Evolutionary conservation across 805 yeast species (phyloP).

Genomic region (Sungouiella thailandica): DNA sequence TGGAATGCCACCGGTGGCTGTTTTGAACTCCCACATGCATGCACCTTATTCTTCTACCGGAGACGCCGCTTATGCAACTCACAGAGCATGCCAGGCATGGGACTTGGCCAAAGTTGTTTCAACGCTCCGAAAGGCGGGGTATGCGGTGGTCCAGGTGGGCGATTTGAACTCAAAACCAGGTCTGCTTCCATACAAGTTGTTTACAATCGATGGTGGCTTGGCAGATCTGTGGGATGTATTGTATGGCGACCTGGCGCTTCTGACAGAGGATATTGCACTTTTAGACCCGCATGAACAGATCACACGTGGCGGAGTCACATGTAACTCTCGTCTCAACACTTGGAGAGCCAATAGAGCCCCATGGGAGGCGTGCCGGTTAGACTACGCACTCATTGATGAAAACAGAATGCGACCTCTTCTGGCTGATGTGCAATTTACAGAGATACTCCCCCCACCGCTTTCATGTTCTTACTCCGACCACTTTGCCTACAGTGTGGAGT

Average conservation of each 20-base stretch:
- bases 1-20: conserved; percentile 56
- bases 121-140: conserved; percentile 64
- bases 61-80: conserved; percentile 86
- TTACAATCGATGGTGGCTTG: conserved; percentile 64
- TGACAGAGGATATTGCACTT: conserved; percentile 19
- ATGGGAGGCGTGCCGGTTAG: conserved; percentile 81
- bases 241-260: conserved; percentile 37
- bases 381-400: conserved; percentile 78
- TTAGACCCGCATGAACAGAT: conserved; percentile 51
- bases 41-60: conserved; percentile 86
- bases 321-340: conserved; percentile 82
- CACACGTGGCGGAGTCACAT: conserved; percentile 73
- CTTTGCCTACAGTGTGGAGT: conserved; percentile 63
- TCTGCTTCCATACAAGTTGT: conserved; percentile 70
- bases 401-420: conserved; percentile 44
- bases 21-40: conserved; percentile 92
- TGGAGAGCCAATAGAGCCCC: conserved; percentile 61
- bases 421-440: conserved; percentile 76
- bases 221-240: conserved; percentile 78
- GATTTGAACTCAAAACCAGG: conserved; percentile 90
- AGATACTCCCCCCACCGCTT: conserved; percentile 48
- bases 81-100: conserved; percentile 95
- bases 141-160: conserved; percentile 85
- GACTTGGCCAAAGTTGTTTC: conserved; percentile 70
- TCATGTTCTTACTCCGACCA: conserved; percentile 81